These are phyloP conservation scores for Warburgia ugandensis DNA, from an alignment of 164 flowering plant species.

Conservation along the genomic window DNA sequence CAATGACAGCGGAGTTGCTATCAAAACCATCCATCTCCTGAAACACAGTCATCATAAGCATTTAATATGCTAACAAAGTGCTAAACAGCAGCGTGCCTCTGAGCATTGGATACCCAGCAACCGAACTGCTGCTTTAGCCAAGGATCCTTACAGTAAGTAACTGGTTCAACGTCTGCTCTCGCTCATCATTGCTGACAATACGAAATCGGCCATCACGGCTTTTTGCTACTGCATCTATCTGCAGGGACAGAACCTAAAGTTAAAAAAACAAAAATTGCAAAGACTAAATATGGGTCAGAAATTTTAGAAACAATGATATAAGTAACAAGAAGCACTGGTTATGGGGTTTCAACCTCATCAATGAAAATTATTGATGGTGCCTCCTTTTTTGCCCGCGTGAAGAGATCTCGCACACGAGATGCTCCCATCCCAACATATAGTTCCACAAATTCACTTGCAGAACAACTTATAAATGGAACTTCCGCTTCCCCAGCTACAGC, in stretches of 20 bases:
- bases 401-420: conserved; percentile 94
- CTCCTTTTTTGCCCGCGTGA: conserved; percentile 92
- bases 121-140: background rate
- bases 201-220: conserved; percentile 95
- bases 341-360: conserved; percentile 61
- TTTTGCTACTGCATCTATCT: conserved; percentile 99
- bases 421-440: conserved; percentile 99
- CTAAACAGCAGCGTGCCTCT: too few relatives aligned
- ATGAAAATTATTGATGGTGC: conserved; percentile 97
- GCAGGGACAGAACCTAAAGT: conserved; percentile 14
- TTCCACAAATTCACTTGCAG: conserved; percentile 97
- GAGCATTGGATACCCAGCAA: background rate
- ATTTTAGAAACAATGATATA: background rate
- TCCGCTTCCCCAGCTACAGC: conserved; percentile 99
- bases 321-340: background rate
- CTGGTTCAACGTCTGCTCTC: conserved; percentile 96
- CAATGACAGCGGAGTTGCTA: conserved; percentile 92
- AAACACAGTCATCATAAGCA: conserved; percentile 4
- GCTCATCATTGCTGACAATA: conserved; percentile 89
- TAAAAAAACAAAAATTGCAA: background rate
- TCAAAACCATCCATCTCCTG: conserved; percentile 99
- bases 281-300: background rate
- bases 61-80: background rate
- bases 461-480: conserved; percentile 95
- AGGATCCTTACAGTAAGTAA: conserved; percentile 71